Conservation (phyloP, 257 asterid species). For the Solanum pinnatisectum region DNA sequence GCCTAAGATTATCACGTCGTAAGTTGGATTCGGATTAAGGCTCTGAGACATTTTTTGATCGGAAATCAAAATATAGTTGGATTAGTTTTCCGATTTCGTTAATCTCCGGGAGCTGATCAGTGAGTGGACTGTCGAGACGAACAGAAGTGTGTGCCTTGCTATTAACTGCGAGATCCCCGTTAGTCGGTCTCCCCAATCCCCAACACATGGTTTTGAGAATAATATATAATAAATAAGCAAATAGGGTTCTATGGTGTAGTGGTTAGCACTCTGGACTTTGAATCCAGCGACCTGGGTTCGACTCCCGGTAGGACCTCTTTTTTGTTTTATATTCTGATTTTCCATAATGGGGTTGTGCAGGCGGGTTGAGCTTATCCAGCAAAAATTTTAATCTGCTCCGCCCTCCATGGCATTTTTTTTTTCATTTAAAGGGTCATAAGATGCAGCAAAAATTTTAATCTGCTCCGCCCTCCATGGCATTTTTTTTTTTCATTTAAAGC, state of each 20-base stretch:
- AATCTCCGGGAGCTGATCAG: background rate
- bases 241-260: conserved; percentile 55
- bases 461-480: too few species aligned
- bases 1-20: conserved; percentile 63
- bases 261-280: conserved; percentile 99
- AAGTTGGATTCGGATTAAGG: background rate
- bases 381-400: too few species aligned
- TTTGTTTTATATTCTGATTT: background rate
- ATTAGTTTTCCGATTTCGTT: background rate
- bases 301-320: conserved; percentile 96
- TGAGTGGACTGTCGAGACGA: background rate
- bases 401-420: too few species aligned
- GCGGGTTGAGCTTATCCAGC: too few species aligned
- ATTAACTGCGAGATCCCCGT: background rate
- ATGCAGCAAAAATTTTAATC: too few species aligned
- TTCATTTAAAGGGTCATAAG: too few species aligned
- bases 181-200: background rate
- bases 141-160: background rate
- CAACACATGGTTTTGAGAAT: background rate
- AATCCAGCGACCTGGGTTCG: conserved; percentile 99
- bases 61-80: background rate
- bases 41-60: background rate
- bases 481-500: too few species aligned
- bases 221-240: background rate
- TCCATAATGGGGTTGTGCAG: too few species aligned